A percentile compares a stretch with the other conserved stretches of the same genome.
Conservation (phyloP, 345 rosid genomes). For the Clausena lansium region DNA sequence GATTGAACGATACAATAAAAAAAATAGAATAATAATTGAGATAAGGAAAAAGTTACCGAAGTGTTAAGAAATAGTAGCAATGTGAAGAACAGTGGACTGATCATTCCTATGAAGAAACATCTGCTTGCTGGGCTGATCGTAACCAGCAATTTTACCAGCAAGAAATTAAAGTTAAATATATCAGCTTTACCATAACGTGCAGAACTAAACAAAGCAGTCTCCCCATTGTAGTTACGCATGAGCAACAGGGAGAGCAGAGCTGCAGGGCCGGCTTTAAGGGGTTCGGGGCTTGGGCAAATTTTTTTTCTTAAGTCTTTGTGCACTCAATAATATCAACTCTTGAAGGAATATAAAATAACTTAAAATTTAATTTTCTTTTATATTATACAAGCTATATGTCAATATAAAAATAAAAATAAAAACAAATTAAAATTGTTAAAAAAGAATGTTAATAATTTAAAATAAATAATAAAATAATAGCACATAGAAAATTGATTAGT, state of each 20-base stretch:
- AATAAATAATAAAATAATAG: no score
- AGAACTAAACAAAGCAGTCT: background rate
- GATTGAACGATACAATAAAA: background rate
- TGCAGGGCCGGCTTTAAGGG: no score
- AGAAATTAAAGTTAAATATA: background rate
- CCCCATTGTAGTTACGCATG: slow-evolving; percentile 11
- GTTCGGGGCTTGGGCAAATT: no score
- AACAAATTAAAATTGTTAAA: no score
- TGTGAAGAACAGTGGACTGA: slow-evolving; percentile 24
- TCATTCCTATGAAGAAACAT: slow-evolving; percentile 10
- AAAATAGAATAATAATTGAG: background rate
- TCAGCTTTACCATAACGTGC: slow-evolving; percentile 3
- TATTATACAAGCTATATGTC: no score
- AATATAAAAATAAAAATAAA: no score
- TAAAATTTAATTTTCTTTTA: no score
- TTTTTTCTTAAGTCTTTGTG: no score
- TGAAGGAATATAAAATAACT: no score
- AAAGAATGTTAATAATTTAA: no score
- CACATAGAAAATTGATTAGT: no score
- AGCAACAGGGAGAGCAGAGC: background rate
- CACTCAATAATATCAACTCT: no score
- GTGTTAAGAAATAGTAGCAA: slow-evolving; percentile 17
- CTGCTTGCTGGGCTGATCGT: background rate
- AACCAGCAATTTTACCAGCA: background rate
- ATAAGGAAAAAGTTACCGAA: slow-evolving; percentile 10